Evolutionary conservation across 108 stramenopile genomes (phyloP).

Genomic region (Cyclotella sp.): DNA sequence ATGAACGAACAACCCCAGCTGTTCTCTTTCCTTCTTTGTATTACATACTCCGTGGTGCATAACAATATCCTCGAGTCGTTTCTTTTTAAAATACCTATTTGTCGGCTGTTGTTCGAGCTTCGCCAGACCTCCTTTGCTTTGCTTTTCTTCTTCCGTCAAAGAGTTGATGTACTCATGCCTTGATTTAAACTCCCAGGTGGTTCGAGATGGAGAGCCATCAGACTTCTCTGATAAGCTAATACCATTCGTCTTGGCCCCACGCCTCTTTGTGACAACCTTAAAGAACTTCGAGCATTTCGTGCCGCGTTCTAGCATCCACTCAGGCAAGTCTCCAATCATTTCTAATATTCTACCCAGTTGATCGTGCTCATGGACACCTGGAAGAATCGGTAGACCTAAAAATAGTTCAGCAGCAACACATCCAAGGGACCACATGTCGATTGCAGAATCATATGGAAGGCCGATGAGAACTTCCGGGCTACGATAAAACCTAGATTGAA

Average conservation of each 20-base stretch:
- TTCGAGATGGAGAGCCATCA: slow-evolving; percentile 21
- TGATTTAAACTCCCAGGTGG: slow-evolving; percentile 72
- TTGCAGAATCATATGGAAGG: slow-evolving; percentile 92
- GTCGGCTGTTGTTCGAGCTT: slow-evolving; percentile 83
- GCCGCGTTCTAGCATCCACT: slow-evolving; percentile 90
- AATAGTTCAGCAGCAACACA: slow-evolving; percentile 97
- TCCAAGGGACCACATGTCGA: slow-evolving; percentile 98
- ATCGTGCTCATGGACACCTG: slow-evolving; percentile 95
- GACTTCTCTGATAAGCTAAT: slow-evolving; percentile 9
- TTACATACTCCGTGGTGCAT: slow-evolving; percentile 68
- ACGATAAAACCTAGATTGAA: slow-evolving; percentile 98
- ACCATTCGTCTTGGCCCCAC: slow-evolving; percentile 11
- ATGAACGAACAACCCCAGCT: slow-evolving; percentile 74
- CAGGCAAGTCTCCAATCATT: slow-evolving; percentile 90
- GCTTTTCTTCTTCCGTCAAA: slow-evolving; percentile 68
- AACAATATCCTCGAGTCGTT: slow-evolving; percentile 73
- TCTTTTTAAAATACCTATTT: slow-evolving; percentile 83
- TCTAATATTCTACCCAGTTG: slow-evolving; percentile 94
- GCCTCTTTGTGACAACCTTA: slow-evolving; percentile 42
- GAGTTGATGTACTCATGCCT: slow-evolving; percentile 76
- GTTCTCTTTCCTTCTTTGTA: slow-evolving; percentile 59
- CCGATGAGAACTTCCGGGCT: slow-evolving; percentile 96
- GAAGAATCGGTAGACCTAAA: slow-evolving; percentile 95
- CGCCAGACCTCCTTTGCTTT: slow-evolving; percentile 69
- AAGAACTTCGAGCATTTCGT: slow-evolving; percentile 70